A percentile compares a stretch with the other conserved stretches of the same genome.
phyloP scores from a whole-genome alignment of 352 stramenopile genomes.

The Pythium sukuiense region DNA sequence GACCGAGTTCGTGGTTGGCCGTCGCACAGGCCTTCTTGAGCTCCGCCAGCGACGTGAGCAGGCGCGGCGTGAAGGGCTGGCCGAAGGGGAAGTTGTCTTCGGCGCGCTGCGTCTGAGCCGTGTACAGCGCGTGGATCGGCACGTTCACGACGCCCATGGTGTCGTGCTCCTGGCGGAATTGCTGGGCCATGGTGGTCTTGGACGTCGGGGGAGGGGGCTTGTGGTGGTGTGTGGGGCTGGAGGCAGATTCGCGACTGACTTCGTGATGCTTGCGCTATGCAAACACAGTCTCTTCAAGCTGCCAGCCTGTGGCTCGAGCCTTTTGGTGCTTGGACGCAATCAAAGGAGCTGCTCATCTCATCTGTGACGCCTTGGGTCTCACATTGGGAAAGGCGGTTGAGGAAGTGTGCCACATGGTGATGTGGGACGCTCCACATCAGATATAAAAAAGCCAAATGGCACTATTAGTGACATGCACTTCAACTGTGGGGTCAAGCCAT shows the following conservation, averaged over 20 bases:
- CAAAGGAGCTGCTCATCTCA: conserved; percentile 1
- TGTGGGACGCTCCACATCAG: conserved; percentile 7
- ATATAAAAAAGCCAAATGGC: background rate
- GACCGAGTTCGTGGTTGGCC: conserved; percentile 42
- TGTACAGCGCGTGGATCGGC: conserved; percentile 44
- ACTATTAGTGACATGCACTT: conserved; percentile 18
- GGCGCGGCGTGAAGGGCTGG: conserved; percentile 40
- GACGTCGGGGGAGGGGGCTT: background rate
- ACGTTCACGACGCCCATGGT: conserved; percentile 60
- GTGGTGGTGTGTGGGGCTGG: background rate
- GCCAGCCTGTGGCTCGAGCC: background rate
- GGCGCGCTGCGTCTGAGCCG: conserved; percentile 51
- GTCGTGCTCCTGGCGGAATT: conserved; percentile 52
- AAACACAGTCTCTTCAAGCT: conserved; percentile 3
- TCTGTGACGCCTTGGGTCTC: conserved; percentile 3
- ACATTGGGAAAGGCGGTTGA: background rate
- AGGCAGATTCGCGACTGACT: conserved; percentile 20
- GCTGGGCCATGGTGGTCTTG: conserved; percentile 14
- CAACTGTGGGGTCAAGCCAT: conserved; percentile 9
- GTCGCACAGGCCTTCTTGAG: conserved; percentile 50
- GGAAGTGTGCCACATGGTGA: background rate
- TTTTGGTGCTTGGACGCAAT: conserved; percentile 15
- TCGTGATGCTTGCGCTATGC: background rate
- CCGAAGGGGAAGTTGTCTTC: conserved; percentile 56
- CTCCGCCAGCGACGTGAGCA: conserved; percentile 46